Percentiles rank a stretch among this genome's conserved stretches.
Evolutionary conservation across 768 basidiomycete genomes (phyloP).

Genomic region (Mrakia frigida): DNA sequence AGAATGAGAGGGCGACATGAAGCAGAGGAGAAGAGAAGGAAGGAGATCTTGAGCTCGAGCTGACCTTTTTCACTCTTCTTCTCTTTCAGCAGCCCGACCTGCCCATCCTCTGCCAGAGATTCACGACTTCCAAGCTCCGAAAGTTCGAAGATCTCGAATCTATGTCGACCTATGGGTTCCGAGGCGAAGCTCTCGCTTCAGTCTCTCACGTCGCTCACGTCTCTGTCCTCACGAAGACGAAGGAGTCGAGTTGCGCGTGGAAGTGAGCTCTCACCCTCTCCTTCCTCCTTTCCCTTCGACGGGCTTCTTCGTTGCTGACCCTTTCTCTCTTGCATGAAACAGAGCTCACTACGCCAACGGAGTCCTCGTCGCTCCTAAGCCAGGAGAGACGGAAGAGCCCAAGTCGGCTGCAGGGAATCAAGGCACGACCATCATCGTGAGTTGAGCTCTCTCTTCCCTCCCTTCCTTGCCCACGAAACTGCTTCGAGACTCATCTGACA

Average conservation of each 20-base stretch:
- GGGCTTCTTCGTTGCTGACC: background rate
- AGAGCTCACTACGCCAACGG: slow-evolving; percentile 84
- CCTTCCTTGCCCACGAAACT: background rate
- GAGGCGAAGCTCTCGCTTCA: slow-evolving; percentile 93
- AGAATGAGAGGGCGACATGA: background rate
- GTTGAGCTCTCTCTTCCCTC: slow-evolving; percentile 34
- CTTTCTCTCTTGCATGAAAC: background rate
- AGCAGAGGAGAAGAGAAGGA: background rate
- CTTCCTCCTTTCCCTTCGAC: background rate
- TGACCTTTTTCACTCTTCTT: background rate
- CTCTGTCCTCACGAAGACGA: slow-evolving; percentile 84
- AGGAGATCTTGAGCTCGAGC: slow-evolving; percentile 1
- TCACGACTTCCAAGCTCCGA: slow-evolving; percentile 88
- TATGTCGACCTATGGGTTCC: slow-evolving; percentile 90
- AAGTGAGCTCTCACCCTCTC: slow-evolving; percentile 58
- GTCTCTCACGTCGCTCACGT: slow-evolving; percentile 91
- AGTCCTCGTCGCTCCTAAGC: slow-evolving; percentile 60
- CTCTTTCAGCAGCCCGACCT: slow-evolving; percentile 71
- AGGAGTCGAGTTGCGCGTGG: slow-evolving; percentile 76
- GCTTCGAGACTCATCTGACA: background rate
- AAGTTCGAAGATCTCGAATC: slow-evolving; percentile 76
- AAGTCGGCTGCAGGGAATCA: slow-evolving; percentile 91
- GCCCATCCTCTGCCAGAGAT: slow-evolving; percentile 84
- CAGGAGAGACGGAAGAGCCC: slow-evolving; percentile 66
- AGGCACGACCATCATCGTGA: slow-evolving; percentile 79